These are phyloP conservation scores for Lyophyllum decastes DNA, from an alignment of 768 basidiomycete species.

Conservation along the genomic window DNA sequence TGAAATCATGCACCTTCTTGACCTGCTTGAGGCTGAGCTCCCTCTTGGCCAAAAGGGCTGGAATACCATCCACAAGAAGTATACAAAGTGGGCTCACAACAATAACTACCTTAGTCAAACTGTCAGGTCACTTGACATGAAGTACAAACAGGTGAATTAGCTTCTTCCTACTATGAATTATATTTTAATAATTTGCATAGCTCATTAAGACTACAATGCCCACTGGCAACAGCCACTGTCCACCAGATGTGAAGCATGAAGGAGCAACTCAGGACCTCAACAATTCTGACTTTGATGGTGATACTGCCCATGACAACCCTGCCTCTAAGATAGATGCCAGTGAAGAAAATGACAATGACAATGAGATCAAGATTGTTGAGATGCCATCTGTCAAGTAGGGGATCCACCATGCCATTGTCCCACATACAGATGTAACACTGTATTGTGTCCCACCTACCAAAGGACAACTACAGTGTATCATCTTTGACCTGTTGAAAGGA, in stretches of 20 bases:
- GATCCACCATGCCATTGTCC: background rate
- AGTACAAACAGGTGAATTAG: conserved; percentile 24
- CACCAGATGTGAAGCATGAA: conserved; percentile 4
- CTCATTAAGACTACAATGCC: background rate
- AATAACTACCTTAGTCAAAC: conserved; percentile 8
- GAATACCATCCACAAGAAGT: conserved; percentile 10
- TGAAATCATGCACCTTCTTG: conserved; percentile 19
- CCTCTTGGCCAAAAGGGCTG: conserved; percentile 23
- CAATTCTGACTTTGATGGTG: background rate
- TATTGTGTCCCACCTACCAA: too few species aligned
- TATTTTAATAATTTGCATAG: background rate
- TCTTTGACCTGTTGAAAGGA: too few species aligned
- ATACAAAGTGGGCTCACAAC: conserved; percentile 17
- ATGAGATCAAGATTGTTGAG: background rate
- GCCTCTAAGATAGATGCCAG: background rate
- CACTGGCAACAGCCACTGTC: conserved; percentile 4
- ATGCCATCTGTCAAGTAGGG: background rate
- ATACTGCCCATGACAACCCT: background rate
- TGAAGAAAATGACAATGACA: background rate
- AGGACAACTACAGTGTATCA: too few species aligned
- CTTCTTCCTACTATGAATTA: background rate
- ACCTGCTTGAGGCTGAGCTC: conserved; percentile 11
- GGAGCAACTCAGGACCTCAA: conserved; percentile 3
- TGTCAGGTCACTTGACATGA: conserved; percentile 21
- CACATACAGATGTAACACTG: too few species aligned